Evolutionary conservation across 176 grass and related monocot species (phyloP).

Genomic region (Tillandsia leiboldiana): DNA sequence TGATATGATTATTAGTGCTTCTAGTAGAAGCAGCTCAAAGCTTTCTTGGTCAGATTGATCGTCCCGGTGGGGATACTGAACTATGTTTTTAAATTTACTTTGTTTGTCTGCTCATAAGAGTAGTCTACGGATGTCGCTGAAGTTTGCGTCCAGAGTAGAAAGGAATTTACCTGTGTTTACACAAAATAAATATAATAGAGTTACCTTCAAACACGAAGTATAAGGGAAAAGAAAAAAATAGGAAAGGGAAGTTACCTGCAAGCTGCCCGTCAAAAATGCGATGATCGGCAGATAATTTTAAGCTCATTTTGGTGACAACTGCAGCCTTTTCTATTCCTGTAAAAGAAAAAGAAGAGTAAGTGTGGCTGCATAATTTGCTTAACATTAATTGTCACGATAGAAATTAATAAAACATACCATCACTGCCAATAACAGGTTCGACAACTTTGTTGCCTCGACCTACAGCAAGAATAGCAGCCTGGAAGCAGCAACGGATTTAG

Average conservation of each 20-base stretch:
- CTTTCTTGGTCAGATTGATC: no score
- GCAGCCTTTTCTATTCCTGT: conserved; percentile 64
- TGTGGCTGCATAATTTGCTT: conserved; percentile 6
- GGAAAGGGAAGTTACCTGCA: conserved; percentile 36
- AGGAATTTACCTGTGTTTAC: conserved; percentile 61
- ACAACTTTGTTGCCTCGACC: conserved; percentile 81
- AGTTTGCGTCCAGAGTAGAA: conserved; percentile 53
- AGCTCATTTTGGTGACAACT: conserved; percentile 73
- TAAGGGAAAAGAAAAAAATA: conserved; percentile 1
- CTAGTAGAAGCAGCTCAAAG: no score
- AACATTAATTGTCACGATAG: background rate
- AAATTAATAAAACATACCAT: conserved; percentile 46
- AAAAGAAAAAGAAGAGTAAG: conserved; percentile 16
- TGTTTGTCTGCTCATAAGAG: conserved; percentile 30
- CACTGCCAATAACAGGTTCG: conserved; percentile 60
- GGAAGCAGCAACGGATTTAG: background rate
- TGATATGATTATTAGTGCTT: background rate
- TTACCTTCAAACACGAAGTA: conserved; percentile 1
- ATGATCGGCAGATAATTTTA: conserved; percentile 88
- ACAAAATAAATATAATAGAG: conserved; percentile 10
- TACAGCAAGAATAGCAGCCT: conserved; percentile 88
- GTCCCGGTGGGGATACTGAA: no score
- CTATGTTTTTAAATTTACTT: no score
- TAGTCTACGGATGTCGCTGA: conserved; percentile 76
- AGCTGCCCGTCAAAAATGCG: conserved; percentile 84